Evolutionary conservation across 1,284 basidiomycete species (phyloP), one percentile per base, ranked within the genome.

Genomic region (Sutorius eximius): DNA sequence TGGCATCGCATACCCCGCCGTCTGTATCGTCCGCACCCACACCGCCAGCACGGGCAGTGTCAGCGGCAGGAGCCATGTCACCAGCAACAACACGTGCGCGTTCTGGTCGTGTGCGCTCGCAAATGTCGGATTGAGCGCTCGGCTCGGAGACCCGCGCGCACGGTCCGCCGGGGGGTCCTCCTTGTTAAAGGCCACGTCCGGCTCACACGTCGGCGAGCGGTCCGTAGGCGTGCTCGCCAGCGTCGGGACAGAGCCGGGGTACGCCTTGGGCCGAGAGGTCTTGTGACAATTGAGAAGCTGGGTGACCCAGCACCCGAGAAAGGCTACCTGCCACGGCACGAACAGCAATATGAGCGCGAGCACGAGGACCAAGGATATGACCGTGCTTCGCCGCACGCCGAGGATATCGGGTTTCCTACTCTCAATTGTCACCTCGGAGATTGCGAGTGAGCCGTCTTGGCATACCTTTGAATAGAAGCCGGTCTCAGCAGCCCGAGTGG

Each of bases 311-410:
- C 87, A 85, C 34, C 90, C 85, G 15, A 96, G 79, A 68, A 91
- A 94, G 2, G 89, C 92, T 32, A 95, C 89, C 71, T 97, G 94
- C 81, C 92, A 93, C 0, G 95, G 95, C 20, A 96, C 77, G 53
- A 92, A 74, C 29, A 93, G 62, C 58, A 87, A 81, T 41, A 94
- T 85, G 13, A 87, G 73, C 12, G 82, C 57, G 43, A 87, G 77
- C n/a, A 95, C 77, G 15, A 86, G 49, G 6, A 64, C 63, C 66
- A 91, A 81, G 1, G 88, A 90, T 7, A 85, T 44, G 16, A 87
- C 33, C 2, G 79, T 81, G 61, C 76, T 75, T 53, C 74, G 73
- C 43, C 73, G 75, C 38, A 77, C 69, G 32, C 73, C 68, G 5
- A 49, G 27, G 18, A 68, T 61, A 41, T 78, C 75, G 55, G 73